phyloP scores from a whole-genome alignment of 768 basidiomycete genomes.

The Tephrocybe rancida region DNA sequence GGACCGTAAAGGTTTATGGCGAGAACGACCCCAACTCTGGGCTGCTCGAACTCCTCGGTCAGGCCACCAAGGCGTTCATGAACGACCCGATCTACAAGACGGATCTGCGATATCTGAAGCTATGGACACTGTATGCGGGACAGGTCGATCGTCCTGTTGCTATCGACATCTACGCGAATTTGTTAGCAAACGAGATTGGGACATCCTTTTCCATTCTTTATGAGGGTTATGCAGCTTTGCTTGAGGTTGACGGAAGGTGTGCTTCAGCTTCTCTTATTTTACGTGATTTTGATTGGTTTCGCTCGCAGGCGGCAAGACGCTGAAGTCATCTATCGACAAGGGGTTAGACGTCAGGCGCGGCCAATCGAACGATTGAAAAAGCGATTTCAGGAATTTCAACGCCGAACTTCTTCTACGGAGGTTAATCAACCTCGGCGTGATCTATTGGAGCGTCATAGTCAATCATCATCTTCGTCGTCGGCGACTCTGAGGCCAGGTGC shows the following conservation, averaged over 20 bases:
- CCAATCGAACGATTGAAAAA: constrained; percentile 85
- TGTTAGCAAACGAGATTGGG: constrained; percentile 76
- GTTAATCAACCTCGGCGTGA: constrained; percentile 26
- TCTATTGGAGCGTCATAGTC: constrained; percentile 19
- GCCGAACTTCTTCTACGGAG: constrained; percentile 33
- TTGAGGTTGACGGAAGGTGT: constrained; percentile 79
- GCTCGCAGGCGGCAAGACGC: constrained; percentile 69
- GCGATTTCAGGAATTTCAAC: constrained; percentile 79
- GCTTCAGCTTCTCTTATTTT: neutral
- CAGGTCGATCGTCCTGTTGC: constrained; percentile 72
- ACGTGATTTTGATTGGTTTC: neutral
- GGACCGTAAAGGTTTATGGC: constrained; percentile 82
- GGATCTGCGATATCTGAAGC: constrained; percentile 87
- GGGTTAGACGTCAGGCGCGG: constrained; percentile 79
- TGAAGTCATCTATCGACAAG: constrained; percentile 77
- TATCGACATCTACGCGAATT: constrained; percentile 71
- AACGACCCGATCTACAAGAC: constrained; percentile 83
- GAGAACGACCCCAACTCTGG: constrained; percentile 72
- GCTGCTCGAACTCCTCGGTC: constrained; percentile 79
- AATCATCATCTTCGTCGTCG: constrained; percentile 31
- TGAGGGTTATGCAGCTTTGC: constrained; percentile 84
- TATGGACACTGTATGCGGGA: constrained; percentile 89
- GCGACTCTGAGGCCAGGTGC: constrained; percentile 27
- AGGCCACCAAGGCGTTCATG: constrained; percentile 80
- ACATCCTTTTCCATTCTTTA: constrained; percentile 80